Evolutionary conservation across 2,329 filamentous ascomycete species (phyloP), one percentile per base, ranked within the genome.

Genomic region (Fusarium anguioides): DNA sequence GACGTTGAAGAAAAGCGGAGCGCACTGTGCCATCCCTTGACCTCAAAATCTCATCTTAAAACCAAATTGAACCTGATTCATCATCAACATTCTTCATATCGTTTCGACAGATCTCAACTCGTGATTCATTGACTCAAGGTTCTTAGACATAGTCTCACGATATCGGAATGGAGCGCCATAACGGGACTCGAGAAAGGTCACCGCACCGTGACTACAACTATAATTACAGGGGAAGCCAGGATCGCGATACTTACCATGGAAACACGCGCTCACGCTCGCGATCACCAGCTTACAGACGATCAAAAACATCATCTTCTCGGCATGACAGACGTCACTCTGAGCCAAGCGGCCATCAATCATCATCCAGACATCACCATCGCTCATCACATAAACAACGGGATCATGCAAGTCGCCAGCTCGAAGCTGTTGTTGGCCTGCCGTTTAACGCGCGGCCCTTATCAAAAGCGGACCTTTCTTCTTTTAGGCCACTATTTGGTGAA

Each of bases 401-500:
- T 18, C 66, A 67, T 55, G 54, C 47, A 29, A 56, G 31, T 37
- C 59, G 64, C 29, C 48, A 53, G 42, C 49, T 39, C 17, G 66
- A 70, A 42, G 35, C 57, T 15, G 29, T 35, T 23, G 54, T 37
- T 21, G 54, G 44, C 7, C 82, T 96, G 11, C 94, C 94, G 0
- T 90, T 88, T 72, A 82, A 84, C 49, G 89, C 92, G 5, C 84
- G 85, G 14, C 81, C 82, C 40, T 83, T 97, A 6, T 86, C 85
- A 9, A 94, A 91, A 74, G 83, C 85, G 51, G 92, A 96, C 68
- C 82, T 91, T n/a, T 77, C 81, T 2, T 72, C 79, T 1, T 94
- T 93, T 73, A 84, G 86, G 63, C 86, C 91, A 1, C 82, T 97
- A 60, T 92, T 97, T 66, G 92, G 89, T 17, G 87, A 92, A 45